Evolutionary conservation across 129 eudicot genomes (phyloP).

Genomic region (Oenanthe sinensis): DNA sequence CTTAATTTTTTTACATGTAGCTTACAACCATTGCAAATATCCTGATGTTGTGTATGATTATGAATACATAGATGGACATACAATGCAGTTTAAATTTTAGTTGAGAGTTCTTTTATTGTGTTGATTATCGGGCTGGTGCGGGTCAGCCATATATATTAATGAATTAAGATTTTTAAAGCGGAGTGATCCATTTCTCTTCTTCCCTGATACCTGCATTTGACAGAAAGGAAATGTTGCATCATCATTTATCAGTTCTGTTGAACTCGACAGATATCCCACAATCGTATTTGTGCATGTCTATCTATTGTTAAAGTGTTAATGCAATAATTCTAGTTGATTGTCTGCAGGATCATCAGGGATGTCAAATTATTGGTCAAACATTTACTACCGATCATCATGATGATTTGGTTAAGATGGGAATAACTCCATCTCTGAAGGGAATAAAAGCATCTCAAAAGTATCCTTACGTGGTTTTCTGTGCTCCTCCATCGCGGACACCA

Average conservation of each 20-base stretch:
- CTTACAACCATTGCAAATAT: too few species aligned
- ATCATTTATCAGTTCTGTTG: not conserved
- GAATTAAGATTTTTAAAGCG: not conserved
- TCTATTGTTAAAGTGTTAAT: not conserved
- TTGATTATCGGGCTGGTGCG: not conserved
- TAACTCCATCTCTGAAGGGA: conserved; percentile 65
- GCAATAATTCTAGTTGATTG: conserved; percentile 12
- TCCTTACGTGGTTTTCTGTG: conserved; percentile 85
- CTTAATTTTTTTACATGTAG: too few species aligned
- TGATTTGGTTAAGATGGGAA: conserved; percentile 78
- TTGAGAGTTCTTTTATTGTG: not conserved
- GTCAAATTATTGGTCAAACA: conserved; percentile 81
- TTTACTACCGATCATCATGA: conserved; percentile 71
- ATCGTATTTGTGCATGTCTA: not conserved
- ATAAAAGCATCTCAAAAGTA: conserved; percentile 41
- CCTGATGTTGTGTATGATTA: not conserved
- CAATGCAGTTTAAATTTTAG: not conserved
- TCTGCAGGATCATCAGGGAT: conserved; percentile 72
- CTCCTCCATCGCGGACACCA: conserved; percentile 70
- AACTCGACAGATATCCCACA: not conserved
- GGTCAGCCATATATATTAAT: not conserved
- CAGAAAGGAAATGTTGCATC: not conserved
- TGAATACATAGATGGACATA: not conserved
- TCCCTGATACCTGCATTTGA: not conserved
- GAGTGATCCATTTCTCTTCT: not conserved